Evolutionary conservation across 352 stramenopile species (phyloP).

Genomic region (Stramenopiles sp.): DNA sequence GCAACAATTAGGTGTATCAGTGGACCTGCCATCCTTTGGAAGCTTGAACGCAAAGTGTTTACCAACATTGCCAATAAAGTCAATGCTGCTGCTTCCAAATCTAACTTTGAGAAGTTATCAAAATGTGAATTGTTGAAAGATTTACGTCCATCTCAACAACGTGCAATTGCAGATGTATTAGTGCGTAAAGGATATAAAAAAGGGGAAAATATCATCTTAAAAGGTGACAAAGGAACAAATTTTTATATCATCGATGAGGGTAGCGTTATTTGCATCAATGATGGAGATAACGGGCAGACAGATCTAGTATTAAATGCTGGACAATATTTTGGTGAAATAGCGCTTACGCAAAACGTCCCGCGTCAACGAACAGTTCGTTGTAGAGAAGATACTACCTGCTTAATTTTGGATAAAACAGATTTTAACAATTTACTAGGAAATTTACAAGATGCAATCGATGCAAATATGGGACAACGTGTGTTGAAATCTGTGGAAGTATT

Average conservation of each 20-base stretch:
- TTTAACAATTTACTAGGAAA: conserved; percentile 78
- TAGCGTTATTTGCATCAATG: background rate
- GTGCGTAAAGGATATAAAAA: background rate
- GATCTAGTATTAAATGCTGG: background rate
- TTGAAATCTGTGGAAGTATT: conserved; percentile 41
- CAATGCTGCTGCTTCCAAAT: background rate
- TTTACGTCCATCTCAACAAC: background rate
- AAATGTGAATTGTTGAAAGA: background rate
- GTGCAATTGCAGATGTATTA: background rate
- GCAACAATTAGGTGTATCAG: conserved; percentile 41
- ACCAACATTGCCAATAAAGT: background rate
- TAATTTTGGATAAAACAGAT: conserved; percentile 62
- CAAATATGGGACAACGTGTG: conserved; percentile 50
- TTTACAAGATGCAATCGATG: too few relatives aligned
- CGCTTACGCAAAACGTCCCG: conserved; percentile 59
- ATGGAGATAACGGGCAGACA: background rate
- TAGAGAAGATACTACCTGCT: conserved; percentile 41
- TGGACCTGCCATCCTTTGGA: background rate
- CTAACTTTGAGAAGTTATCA: background rate
- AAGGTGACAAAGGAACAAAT: conserved; percentile 37
- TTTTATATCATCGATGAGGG: conserved; percentile 9
- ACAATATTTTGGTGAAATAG: conserved; percentile 43
- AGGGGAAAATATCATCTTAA: conserved; percentile 56
- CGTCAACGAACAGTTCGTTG: conserved; percentile 45
- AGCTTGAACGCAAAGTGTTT: background rate